Percentiles rank a stretch among this genome's conserved stretches.
These are phyloP conservation scores for Yarrowia hollandica DNA, from an alignment of 805 yeast species.

Conservation along the genomic window DNA sequence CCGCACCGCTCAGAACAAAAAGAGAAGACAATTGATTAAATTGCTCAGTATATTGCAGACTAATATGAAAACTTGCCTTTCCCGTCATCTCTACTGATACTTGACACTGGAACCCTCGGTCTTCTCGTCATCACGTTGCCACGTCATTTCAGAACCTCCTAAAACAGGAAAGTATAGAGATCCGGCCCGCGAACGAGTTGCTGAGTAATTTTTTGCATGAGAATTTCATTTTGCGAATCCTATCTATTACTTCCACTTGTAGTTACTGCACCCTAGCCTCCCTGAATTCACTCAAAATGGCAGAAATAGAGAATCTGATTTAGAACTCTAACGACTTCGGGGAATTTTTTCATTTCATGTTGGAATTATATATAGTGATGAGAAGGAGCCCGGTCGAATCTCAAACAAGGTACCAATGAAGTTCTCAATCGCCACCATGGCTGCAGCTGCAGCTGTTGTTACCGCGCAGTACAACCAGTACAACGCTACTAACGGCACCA, in stretches of 20 bases:
- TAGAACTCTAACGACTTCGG: not conserved
- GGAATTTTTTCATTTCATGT: not conserved
- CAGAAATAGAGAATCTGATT: not conserved
- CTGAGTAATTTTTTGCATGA: not conserved
- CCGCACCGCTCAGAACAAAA: no score
- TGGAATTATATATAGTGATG: not conserved
- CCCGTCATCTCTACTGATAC: not conserved
- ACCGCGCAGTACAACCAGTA: conserved; percentile 12
- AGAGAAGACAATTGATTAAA: no score
- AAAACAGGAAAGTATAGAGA: not conserved
- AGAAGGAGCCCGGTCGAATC: not conserved
- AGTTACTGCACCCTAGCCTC: conserved; percentile 15
- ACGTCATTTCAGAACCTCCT: conserved; percentile 2
- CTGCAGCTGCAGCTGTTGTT: conserved; percentile 15
- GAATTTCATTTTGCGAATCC: not conserved
- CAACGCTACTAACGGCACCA: conserved; percentile 13
- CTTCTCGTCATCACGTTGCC: not conserved
- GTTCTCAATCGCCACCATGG: conserved; percentile 19
- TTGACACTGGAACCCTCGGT: not conserved
- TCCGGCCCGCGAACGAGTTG: not conserved
- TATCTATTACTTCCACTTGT: not conserved
- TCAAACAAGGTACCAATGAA: not conserved
- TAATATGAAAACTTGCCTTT: no score
- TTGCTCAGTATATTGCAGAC: no score
- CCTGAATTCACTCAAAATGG: not conserved